Conservation (phyloP, 2,329 filamentous ascomycete species). For the Neocucurbitaria cava region DNA sequence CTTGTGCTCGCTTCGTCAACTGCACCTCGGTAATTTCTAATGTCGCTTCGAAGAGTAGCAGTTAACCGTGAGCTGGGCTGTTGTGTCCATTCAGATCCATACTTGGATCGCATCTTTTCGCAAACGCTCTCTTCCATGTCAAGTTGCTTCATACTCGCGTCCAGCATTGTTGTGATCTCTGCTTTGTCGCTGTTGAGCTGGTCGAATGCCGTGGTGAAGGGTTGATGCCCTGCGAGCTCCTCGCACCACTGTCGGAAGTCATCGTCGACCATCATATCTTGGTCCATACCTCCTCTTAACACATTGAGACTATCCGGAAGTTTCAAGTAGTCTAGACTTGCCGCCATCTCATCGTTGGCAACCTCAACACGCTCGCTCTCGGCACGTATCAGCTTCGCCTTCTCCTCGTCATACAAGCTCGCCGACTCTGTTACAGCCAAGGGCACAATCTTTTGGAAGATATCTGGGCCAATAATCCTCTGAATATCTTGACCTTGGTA, state of each 20-base stretch:
- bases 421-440: conserved; percentile 96
- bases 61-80: conserved; percentile 92
- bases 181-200: conserved; percentile 79
- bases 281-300: conserved; percentile 89
- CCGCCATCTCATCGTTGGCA: conserved; percentile 94
- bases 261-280: conserved; percentile 84
- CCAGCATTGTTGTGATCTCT: conserved; percentile 73
- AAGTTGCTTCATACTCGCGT: conserved; percentile 83
- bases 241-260: conserved; percentile 95
- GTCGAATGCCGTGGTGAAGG: conserved; percentile 80
- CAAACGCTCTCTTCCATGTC: conserved; percentile 98
- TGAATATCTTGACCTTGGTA: conserved; percentile 98
- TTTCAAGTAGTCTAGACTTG: conserved; percentile 91
- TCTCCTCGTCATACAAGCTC: conserved; percentile 97
- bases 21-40: conserved; percentile 85
- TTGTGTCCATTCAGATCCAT: conserved; percentile 94
- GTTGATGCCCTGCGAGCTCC: conserved; percentile 85
- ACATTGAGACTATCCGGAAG: conserved; percentile 89
- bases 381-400: conserved; percentile 91
- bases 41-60: conserved; percentile 83
- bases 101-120: conserved; percentile 99
- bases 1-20: conserved; percentile 88
- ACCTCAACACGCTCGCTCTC: conserved; percentile 93
- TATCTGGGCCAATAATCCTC: conserved; percentile 92
- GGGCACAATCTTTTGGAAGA: conserved; percentile 96